Percentiles rank a stretch among this genome's conserved stretches.
Evolutionary conservation across 225 moss, liverwort and hornwort species (phyloP).

Genomic region (Marchantia paleacea): DNA sequence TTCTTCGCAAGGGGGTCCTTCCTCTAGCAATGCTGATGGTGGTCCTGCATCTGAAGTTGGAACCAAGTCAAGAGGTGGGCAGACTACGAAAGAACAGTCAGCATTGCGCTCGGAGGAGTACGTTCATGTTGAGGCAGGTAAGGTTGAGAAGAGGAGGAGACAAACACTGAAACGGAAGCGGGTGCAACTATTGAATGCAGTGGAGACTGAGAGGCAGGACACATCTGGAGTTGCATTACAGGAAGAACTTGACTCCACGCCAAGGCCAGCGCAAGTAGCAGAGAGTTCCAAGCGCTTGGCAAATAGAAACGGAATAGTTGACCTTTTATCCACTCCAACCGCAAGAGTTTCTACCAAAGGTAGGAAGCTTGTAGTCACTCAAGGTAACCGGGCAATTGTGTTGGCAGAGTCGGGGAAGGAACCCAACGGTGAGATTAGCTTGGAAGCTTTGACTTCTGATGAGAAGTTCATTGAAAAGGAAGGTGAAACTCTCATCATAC

Average conservation of each 20-base stretch:
- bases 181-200: slow-evolving; percentile 48
- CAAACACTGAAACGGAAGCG: slow-evolving; percentile 73
- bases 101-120: slow-evolving; percentile 40
- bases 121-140: slow-evolving; percentile 42
- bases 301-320: slow-evolving; percentile 18
- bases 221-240: slow-evolving; percentile 22
- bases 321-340: not conserved
- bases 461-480: slow-evolving; percentile 42
- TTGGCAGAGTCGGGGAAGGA: slow-evolving; percentile 45
- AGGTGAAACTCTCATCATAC: slow-evolving; percentile 50
- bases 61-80: slow-evolving; percentile 38
- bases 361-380: slow-evolving; percentile 15
- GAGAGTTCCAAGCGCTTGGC: slow-evolving; percentile 14
- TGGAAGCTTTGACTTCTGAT: slow-evolving; percentile 26
- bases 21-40: slow-evolving; percentile 52
- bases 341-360: slow-evolving; percentile 15
- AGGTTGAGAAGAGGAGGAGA: slow-evolving; percentile 58
- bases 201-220: slow-evolving; percentile 52
- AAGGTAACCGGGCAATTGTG: slow-evolving; percentile 13
- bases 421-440: slow-evolving; percentile 22
- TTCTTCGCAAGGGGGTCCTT: slow-evolving; percentile 61
- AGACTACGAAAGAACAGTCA: slow-evolving; percentile 34
- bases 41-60: slow-evolving; percentile 50
- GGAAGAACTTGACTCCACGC: slow-evolving; percentile 20
- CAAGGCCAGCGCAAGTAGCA: slow-evolving; percentile 3